Conservation (phyloP, 768 basidiomycete genomes). For the Tephrocybe sp. region DNA sequence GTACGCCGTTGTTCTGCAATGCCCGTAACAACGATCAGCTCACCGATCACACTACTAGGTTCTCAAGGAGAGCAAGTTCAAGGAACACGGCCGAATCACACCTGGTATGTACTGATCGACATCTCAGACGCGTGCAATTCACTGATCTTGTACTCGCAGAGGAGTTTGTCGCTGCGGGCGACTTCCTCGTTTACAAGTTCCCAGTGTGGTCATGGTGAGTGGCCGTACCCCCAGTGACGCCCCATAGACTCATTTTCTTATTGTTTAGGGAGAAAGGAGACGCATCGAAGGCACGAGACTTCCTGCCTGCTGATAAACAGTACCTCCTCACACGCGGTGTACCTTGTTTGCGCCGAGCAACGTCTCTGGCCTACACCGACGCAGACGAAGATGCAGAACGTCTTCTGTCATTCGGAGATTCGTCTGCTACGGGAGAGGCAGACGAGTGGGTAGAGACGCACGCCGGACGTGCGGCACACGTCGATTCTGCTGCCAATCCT, state of each 20-base stretch:
- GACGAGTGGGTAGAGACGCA: constrained; percentile 99
- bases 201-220: constrained; percentile 95
- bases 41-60: constrained; percentile 57
- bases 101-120: constrained; percentile 58
- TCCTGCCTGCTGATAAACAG: constrained; percentile 94
- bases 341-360: constrained; percentile 94
- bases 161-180: constrained; percentile 98
- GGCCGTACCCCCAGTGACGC: not conserved
- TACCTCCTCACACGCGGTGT: constrained; percentile 95
- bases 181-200: constrained; percentile 97
- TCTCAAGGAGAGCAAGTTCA: constrained; percentile 97
- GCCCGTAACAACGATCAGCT: constrained; percentile 28
- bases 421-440: constrained; percentile 50
- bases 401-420: constrained; percentile 78
- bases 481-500: constrained; percentile 56
- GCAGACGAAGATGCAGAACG: constrained; percentile 97
- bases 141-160: constrained; percentile 45
- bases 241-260: constrained; percentile 1
- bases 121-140: constrained; percentile 16
- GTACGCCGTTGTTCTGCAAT: constrained; percentile 35
- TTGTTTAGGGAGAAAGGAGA: constrained; percentile 90
- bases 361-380: constrained; percentile 90
- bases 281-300: constrained; percentile 80
- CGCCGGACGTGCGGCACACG: constrained; percentile 63
- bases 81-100: constrained; percentile 95